Evolutionary conservation across 2,329 filamentous ascomycete genomes (phyloP).

Genomic region (Mycosphaerella arachidis): DNA sequence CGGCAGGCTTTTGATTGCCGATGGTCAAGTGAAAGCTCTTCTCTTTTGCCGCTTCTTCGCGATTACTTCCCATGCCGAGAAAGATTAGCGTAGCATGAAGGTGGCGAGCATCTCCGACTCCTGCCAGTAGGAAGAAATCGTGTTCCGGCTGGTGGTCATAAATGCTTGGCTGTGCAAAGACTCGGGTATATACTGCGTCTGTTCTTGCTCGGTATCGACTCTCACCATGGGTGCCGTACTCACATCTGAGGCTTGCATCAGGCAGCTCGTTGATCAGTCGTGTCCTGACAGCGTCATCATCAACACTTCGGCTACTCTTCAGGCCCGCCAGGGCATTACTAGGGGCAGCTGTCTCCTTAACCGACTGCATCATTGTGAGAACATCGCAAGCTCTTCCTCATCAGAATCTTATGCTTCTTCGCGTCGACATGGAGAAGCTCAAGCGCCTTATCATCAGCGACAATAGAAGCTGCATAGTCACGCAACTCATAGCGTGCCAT

Average conservation of each 20-base stretch:
- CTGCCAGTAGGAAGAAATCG: conserved; percentile 9
- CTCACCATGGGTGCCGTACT: neutral
- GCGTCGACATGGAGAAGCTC: conserved; percentile 7
- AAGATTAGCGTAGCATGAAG: conserved; percentile 6
- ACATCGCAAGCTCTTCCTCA: conserved; percentile 11
- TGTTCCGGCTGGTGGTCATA: neutral
- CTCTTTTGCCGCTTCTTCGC: neutral
- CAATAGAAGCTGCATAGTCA: conserved; percentile 9
- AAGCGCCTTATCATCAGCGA: conserved; percentile 8
- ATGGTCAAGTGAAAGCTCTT: conserved; percentile 12
- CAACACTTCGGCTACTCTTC: neutral
- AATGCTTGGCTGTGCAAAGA: conserved; percentile 8
- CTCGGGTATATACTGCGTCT: conserved; percentile 9
- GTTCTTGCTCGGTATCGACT: neutral
- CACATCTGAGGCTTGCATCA: conserved; percentile 14
- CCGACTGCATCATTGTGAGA: no score
- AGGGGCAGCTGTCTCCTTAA: neutral
- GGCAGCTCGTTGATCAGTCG: conserved; percentile 10
- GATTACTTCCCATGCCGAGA: neutral
- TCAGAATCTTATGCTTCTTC: conserved; percentile 12
- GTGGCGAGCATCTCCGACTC: conserved; percentile 10
- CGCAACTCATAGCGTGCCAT: conserved; percentile 18
- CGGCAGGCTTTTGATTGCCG: conserved; percentile 6
- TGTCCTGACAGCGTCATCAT: neutral
- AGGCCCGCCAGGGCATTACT: neutral